Base-by-base conservation (phyloP, 2,329 filamentous ascomycete genomes). In the Penicillium digitatum region DNA sequence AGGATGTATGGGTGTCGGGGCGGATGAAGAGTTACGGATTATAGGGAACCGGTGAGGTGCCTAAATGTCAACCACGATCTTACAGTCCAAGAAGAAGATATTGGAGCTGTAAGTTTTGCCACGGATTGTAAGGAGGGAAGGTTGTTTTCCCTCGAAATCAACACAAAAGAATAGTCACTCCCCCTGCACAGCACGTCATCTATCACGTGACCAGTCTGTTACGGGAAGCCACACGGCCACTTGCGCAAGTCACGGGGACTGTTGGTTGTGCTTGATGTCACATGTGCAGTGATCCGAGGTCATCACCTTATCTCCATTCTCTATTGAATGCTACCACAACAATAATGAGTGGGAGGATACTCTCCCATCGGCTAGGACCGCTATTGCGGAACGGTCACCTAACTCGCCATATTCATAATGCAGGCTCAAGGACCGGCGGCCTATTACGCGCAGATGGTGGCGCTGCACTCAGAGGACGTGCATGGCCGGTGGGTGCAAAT, bases 401-500 rank as follows among this genome's bases (percentile, higher is more conserved):
- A 65, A 78, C 78, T 66, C 87, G 87, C 66, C 82, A 86, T 70
- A 78, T 88, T 64, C 85, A 89, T 74, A 84, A 76, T 60, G 70
- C 74, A 38, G 69, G 80, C 59, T 79, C 86, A 56, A 82, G 86
- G 32, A 84, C 85, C 14, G 86, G 87, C 52, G 87, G 88, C 26
- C 81, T 91, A 34, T 79, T 90, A 57, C 81, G 85, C 64, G 80
- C 85, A 62, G 83, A 89, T 75, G 80, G 82, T 58, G 78, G 82
- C 64, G 78, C 85, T 64, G 85, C 67, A 77, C 81, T 69, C 78
- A 83, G 68, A 77, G 82, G 71, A 79, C 83, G 87, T 58, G 81
- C 86, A 72, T 94, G 89, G 87, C 87, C 89, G n/a, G 79, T 86
- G 12, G 88, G 88, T 35, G 76, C 81, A 48, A 94, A 90, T 68